A percentile compares a stretch with the other conserved stretches of the same genome.
These are phyloP conservation scores for Babesia sp. DNA, from an alignment of 169 alveolate genomes.

Conservation along the genomic window DNA sequence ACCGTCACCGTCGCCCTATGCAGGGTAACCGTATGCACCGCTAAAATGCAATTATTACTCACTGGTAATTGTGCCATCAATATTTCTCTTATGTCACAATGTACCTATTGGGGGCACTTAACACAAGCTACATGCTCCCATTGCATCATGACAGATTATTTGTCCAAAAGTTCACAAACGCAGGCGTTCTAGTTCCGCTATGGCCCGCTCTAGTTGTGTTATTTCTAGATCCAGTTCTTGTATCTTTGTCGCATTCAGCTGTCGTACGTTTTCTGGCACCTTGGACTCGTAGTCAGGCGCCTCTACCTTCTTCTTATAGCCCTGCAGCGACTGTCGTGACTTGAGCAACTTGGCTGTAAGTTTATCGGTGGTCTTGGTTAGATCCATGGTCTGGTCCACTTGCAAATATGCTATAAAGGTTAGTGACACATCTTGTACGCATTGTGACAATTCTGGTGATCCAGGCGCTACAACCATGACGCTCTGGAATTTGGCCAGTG, in stretches of 20 bases:
- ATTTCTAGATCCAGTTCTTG: slow-evolving; percentile 65
- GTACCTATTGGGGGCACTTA: too few relatives aligned
- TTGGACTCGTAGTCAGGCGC: slow-evolving; percentile 80
- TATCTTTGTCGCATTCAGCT: slow-evolving; percentile 76
- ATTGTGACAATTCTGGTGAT: slow-evolving; percentile 29
- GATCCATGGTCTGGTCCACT: slow-evolving; percentile 59
- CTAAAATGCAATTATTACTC: neutral
- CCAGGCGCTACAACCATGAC: slow-evolving; percentile 27
- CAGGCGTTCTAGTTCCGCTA: slow-evolving; percentile 54
- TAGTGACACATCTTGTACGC: slow-evolving; percentile 55
- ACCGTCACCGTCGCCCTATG: slow-evolving; percentile 48
- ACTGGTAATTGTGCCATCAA: too few relatives aligned
- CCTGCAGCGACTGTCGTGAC: slow-evolving; percentile 61
- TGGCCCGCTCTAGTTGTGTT: slow-evolving; percentile 58
- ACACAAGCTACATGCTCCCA: too few relatives aligned
- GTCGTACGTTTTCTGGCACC: slow-evolving; percentile 82
- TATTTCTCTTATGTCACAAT: too few relatives aligned
- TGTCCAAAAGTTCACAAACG: slow-evolving; percentile 6
- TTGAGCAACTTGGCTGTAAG: slow-evolving; percentile 36
- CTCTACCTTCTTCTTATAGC: slow-evolving; percentile 71
- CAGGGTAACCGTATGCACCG: slow-evolving; percentile 30
- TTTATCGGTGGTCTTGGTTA: slow-evolving; percentile 60
- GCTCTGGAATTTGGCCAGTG: slow-evolving; percentile 58
- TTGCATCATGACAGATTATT: too few relatives aligned
- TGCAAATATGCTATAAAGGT: slow-evolving; percentile 37